A percentile compares a stretch with the other conserved stretches of the same genome.
Conservation (phyloP, 352 stramenopile species). For the Globisporangium yorkense region DNA sequence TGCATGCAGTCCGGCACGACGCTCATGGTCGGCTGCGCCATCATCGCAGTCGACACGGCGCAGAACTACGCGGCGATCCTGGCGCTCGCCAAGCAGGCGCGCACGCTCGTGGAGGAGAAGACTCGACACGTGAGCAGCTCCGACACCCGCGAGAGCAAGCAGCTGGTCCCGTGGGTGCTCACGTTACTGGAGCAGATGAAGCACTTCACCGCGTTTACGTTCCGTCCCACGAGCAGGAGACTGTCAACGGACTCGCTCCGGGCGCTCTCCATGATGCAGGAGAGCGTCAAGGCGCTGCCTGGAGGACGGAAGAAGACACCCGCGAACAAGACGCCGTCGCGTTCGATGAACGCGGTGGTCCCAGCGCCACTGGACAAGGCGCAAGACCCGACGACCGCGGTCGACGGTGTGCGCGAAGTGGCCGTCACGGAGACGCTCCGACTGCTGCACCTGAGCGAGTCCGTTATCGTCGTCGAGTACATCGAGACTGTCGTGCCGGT, state of each 20-base stretch:
- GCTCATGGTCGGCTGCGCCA: conserved; percentile 12
- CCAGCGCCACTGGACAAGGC: no score
- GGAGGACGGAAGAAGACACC: no score
- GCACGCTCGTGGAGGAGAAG: background rate
- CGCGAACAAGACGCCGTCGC: no score
- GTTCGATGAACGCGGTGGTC: no score
- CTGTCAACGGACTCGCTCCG: no score
- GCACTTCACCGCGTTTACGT: no score
- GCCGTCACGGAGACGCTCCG: background rate
- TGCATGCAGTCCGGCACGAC: conserved; percentile 16
- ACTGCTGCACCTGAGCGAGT: conserved; percentile 2
- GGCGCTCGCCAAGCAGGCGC: background rate
- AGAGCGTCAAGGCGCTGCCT: no score
- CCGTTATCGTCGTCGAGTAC: conserved; percentile 19
- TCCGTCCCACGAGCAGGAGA: no score
- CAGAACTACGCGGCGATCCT: conserved; percentile 2
- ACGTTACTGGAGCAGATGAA: background rate
- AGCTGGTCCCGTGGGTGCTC: background rate
- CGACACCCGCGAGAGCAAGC: background rate
- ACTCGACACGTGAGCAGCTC: background rate
- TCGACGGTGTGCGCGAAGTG: background rate
- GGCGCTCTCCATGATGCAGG: no score
- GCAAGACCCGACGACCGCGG: no score
- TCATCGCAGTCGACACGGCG: conserved; percentile 3
- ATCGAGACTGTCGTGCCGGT: conserved; percentile 4